Percentiles rank a stretch among this genome's conserved stretches.
Evolutionary conservation across 371 early-diverging fungal species (phyloP).

Genomic region (Syncephalastrum contaminatum): DNA sequence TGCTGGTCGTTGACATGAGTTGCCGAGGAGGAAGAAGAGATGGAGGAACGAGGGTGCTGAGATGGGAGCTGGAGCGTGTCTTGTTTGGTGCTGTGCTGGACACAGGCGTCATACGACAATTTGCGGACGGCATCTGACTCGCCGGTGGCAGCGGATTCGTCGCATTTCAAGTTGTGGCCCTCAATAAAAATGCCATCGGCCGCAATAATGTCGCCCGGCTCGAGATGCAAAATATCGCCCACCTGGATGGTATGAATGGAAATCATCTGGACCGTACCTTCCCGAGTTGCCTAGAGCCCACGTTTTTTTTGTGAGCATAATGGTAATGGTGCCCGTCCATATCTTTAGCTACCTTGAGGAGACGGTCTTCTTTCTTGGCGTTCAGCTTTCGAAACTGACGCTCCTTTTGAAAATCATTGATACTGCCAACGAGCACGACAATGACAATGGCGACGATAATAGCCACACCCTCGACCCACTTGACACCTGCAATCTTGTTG

Average conservation of each 20-base stretch:
- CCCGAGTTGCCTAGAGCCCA: conserved; percentile 57
- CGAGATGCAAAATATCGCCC: conserved; percentile 85
- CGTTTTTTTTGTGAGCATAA: neutral
- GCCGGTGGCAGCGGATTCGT: conserved; percentile 91
- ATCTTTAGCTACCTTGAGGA: conserved; percentile 52
- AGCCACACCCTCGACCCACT: conserved; percentile 79
- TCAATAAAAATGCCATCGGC: conserved; percentile 87
- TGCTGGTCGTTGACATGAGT: neutral
- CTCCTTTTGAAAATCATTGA: conserved; percentile 89
- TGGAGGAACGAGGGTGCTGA: too few species aligned
- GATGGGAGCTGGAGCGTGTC: neutral
- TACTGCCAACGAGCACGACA: conserved; percentile 75
- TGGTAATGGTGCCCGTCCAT: neutral
- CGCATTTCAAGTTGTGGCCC: conserved; percentile 82
- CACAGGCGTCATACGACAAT: conserved; percentile 28
- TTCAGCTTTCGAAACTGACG: conserved; percentile 81
- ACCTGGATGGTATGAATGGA: conserved; percentile 84
- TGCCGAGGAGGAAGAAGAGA: too few species aligned
- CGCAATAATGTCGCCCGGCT: conserved; percentile 90
- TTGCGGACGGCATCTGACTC: conserved; percentile 82
- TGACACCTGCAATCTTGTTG: conserved; percentile 46
- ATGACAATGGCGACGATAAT: conserved; percentile 79
- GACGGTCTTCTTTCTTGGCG: conserved; percentile 80
- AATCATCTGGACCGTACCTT: conserved; percentile 68
- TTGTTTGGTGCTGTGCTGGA: neutral